A percentile compares a stretch with the other conserved stretches of the same genome.
phyloP scores from a whole-genome alignment of 768 basidiomycete species.

The Mycena galopus region DNA sequence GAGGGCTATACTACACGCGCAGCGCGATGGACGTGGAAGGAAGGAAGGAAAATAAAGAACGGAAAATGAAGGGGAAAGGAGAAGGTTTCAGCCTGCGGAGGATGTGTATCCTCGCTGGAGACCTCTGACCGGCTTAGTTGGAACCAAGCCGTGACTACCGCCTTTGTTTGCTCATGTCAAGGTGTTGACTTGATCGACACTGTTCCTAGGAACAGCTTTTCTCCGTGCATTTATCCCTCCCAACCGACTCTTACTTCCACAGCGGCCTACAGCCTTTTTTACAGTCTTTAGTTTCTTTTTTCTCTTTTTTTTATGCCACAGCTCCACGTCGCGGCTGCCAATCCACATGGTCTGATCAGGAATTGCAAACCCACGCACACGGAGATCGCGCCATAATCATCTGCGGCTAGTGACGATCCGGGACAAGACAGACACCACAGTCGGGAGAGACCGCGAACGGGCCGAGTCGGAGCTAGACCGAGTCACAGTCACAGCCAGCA shows the following conservation, averaged over 20 bases:
- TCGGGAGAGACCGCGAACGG: not conserved
- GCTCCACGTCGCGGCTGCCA: too few relatives aligned
- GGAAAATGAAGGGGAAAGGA: conserved; percentile 40
- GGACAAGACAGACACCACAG: too few relatives aligned
- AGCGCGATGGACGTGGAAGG: conserved; percentile 50
- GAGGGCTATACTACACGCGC: conserved; percentile 52
- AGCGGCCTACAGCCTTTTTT: too few relatives aligned
- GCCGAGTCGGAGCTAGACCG: not conserved
- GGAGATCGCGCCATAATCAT: not conserved
- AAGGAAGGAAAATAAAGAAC: conserved; percentile 42
- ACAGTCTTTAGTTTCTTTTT: not conserved
- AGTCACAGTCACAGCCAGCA: too few relatives aligned
- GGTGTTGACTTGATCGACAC: too few relatives aligned
- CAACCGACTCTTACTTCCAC: too few relatives aligned
- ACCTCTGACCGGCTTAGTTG: too few relatives aligned
- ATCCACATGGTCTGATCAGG: not conserved
- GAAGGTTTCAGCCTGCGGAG: conserved; percentile 18
- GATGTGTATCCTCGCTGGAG: not conserved
- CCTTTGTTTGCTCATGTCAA: too few relatives aligned
- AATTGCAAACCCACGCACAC: not conserved
- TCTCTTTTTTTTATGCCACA: not conserved
- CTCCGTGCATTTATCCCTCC: too few relatives aligned
- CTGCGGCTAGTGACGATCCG: conserved; percentile 12
- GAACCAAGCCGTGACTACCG: too few relatives aligned
- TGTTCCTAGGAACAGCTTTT: too few relatives aligned